A percentile compares a stretch with the other conserved stretches of the same genome.
phyloP scores from a whole-genome alignment of 139 green algal species.

The Dunaliella primolecta region DNA sequence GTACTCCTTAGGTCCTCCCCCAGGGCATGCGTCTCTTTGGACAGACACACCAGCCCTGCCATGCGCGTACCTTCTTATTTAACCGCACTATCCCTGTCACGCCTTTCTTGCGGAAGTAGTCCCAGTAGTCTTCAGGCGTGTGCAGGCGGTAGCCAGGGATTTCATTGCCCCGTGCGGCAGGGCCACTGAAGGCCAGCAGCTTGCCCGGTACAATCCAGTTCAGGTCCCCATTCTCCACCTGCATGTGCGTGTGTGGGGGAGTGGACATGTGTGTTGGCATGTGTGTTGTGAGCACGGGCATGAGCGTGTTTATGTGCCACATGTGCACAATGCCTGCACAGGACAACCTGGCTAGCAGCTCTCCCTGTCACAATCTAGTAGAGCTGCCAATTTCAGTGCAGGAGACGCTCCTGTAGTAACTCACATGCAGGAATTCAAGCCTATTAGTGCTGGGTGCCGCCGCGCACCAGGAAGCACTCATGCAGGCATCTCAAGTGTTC shows the following conservation, averaged over 20 bases:
- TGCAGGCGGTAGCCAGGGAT: slow-evolving; percentile 70
- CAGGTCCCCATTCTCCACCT: slow-evolving; percentile 86
- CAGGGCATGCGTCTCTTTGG: too few relatives aligned
- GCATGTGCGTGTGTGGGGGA: background rate
- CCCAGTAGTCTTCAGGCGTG: slow-evolving; percentile 84
- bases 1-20: too few relatives aligned
- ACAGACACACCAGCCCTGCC: too few relatives aligned
- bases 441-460: too few relatives aligned
- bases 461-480: too few relatives aligned
- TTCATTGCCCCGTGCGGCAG: slow-evolving; percentile 55
- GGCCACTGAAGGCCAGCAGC: slow-evolving; percentile 85
- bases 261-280: background rate
- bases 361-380: too few relatives aligned
- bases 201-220: slow-evolving; percentile 93
- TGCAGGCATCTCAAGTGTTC: too few relatives aligned
- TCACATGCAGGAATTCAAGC: too few relatives aligned
- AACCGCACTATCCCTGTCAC: slow-evolving; percentile 79
- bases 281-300: background rate
- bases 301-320: background rate
- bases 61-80: slow-evolving; percentile 73
- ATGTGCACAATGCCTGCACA: background rate
- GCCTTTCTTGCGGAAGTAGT: slow-evolving; percentile 66
- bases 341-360: too few relatives aligned
- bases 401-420: too few relatives aligned
- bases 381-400: too few relatives aligned